Percentiles rank a stretch among this genome's conserved stretches.
Evolutionary conservation across 139 green algal genomes (phyloP).

Genomic region (Edaphochlamys debaryana): DNA sequence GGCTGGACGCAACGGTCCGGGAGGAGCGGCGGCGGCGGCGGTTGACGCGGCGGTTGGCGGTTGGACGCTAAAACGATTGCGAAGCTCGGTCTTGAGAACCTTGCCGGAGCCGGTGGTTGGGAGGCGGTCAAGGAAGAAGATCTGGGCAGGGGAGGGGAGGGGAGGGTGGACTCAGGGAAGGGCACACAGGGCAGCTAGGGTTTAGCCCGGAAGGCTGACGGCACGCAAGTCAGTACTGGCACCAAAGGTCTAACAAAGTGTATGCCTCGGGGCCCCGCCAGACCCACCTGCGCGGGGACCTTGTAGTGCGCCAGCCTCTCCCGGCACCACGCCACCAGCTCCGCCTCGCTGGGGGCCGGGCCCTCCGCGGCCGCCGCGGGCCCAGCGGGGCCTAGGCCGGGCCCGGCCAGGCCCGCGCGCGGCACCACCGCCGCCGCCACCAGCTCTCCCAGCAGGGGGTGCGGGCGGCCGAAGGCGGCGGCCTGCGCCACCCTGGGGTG

Average conservation of each 20-base stretch:
- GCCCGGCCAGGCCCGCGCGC: not conserved
- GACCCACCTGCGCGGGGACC: constrained; percentile 68
- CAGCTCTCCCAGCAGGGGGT: constrained; percentile 82
- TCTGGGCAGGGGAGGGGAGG: not conserved
- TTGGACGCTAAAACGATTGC: no score
- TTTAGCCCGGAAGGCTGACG: not conserved
- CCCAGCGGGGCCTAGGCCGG: not conserved
- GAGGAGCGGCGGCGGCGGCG: not conserved
- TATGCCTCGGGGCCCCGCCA: no score
- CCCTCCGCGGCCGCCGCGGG: not conserved
- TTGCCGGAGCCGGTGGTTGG: constrained; percentile 88
- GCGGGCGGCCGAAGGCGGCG: constrained; percentile 83
- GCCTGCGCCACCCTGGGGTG: constrained; percentile 77
- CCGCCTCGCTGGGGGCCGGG: not conserved
- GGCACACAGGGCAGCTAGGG: not conserved
- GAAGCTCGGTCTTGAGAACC: constrained; percentile 82
- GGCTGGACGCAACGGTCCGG: no score
- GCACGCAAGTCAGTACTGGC: no score
- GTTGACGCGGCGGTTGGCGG: not conserved
- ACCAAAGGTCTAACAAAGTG: no score
- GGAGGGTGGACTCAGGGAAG: not conserved
- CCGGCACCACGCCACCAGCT: constrained; percentile 80
- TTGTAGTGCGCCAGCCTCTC: constrained; percentile 83
- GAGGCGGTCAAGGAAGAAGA: constrained; percentile 77
- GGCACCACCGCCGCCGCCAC: constrained; percentile 65